Base-by-base conservation (phyloP, 345 rosid species). In the Citrus glauca region DNA sequence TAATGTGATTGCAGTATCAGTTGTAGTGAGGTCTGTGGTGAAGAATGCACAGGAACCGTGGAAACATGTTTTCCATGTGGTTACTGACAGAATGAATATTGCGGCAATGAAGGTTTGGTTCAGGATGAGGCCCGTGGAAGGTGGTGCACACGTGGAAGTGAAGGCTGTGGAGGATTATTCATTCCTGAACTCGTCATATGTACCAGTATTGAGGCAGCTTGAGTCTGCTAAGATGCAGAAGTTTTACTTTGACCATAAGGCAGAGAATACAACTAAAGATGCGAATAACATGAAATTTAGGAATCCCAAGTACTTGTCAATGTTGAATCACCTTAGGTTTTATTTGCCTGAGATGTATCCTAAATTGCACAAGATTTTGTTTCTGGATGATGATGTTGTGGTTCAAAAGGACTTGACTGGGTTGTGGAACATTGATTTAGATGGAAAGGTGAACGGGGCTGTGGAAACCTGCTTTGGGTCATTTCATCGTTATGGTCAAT, bases 81-180 rank as follows among this genome's bases (percentile, higher is more conserved):
- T 94, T 57, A 91, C 97, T 0, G 91, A 95, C 81, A 83, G 90
- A 67, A 93, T 90, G 97, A 90, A 88, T 85, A 80, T 93, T 28
- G 98, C 97, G 57, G 98, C 98, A 1, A 91, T 93, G 98, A 93
- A 93, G 88, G 98, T 91, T 7, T 95, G 98, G 98, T 95, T 93
- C 80, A 88, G 82, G 88, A 95, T 95, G 98, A 89, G 92, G 84
- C 94, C 97, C 50, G 89, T 90, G 69, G 90, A 85, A 77, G 88
- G 91, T 40, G 98, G 97, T 48, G 93, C 94, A 0, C 88, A 84
- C 69, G 83, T 95, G 74, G 98, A 93, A 86, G 89, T 95, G 77
- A 91, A 92, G 81, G 88, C 90, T 1, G 85, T 91, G 78, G 94
- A 92, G 80, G 98, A 95, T 69, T 92, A 82, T 74, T 68, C 81